Evolutionary conservation across 2,329 filamentous ascomycete genomes (phyloP), one percentile per base, ranked within the genome.

Genomic region (Ceratocystis papillata): DNA sequence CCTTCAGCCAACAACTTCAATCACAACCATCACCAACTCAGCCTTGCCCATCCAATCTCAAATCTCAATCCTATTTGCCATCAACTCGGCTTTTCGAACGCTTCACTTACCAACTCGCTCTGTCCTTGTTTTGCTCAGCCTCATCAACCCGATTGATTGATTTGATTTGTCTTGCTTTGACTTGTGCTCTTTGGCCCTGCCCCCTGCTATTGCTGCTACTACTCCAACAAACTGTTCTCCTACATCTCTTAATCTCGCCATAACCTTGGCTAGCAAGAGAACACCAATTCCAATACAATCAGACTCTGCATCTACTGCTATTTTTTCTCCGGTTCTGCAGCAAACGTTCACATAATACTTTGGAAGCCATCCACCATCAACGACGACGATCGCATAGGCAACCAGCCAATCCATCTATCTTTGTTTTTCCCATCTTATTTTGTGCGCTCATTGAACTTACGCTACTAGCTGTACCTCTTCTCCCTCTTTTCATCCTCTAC

Each of bases 11-110:
- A 59, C 41, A 12, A 22, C 44, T 28, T 46, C 37, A 33, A 60
- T 59, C 63, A 60, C 57, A 48, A 65, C 44, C 33, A 61, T 30
- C 63, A 65, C 17, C 22, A 33, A 41, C 28, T 22, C 53, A 57
- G 28, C 53, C 53, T 57, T 41, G 10, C 37, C 28, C 12, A 57
- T 57, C 53, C 22, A 33, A 33, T 57, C 28, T 28, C 17, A n/a
- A 41, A 53, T 10, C 48, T 53, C 17, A 25, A 15, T 17, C 53
- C 20, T 28, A 57, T 33, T 8, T 17, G 53, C 53, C 22, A 57
- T 33, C 53, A 57, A 33, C 37, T 57, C 53, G 53, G 53, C 28
- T 25, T 28, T 30, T 28, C 12, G 3, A 41, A 30, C 53, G 22
- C 28, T 57, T 33, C 17, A 15, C 25, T 57, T 57, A 28, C 28